phyloP scores from a whole-genome alignment of 345 rosid species.

The Geranium brycei region DNA sequence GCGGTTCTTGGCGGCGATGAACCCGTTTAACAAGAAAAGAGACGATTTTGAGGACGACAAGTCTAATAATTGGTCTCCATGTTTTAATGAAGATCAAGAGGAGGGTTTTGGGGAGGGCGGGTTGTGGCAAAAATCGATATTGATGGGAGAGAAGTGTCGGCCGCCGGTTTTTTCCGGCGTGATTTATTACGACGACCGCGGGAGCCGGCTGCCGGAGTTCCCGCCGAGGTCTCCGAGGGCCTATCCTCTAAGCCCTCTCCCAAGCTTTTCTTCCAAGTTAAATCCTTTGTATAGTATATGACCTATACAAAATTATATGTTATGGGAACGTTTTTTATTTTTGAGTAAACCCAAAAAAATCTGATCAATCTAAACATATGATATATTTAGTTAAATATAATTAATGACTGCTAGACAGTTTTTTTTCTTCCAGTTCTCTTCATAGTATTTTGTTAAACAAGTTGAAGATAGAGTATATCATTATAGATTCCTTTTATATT shows the following conservation, averaged over 20 bases:
- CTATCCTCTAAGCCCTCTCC: constrained; percentile 24
- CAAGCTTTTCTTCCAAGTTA: constrained; percentile 13
- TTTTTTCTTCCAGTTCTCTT: too few relatives aligned
- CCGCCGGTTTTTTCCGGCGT: constrained; percentile 36
- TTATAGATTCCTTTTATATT: too few relatives aligned
- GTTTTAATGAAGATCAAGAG: constrained; percentile 6
- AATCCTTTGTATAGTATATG: constrained; percentile 1
- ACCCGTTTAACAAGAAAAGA: neutral
- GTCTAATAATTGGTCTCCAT: neutral
- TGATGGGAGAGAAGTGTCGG: constrained; percentile 41
- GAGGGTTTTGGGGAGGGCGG: constrained; percentile 30
- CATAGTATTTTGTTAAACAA: too few relatives aligned
- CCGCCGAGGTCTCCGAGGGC: constrained; percentile 28
- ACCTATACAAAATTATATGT: too few relatives aligned
- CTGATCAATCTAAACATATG: too few relatives aligned
- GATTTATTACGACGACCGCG: constrained; percentile 24
- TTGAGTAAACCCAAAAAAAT: too few relatives aligned
- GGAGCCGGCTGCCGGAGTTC: constrained; percentile 20
- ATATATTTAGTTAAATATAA: too few relatives aligned
- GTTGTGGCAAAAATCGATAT: constrained; percentile 31
- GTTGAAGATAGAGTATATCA: too few relatives aligned
- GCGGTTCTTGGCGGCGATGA: neutral
- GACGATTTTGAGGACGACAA: constrained; percentile 1
- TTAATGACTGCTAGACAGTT: too few relatives aligned
- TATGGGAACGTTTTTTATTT: too few relatives aligned